These are phyloP conservation scores for Claviceps pusilla DNA, from an alignment of 2,329 filamentous ascomycete genomes.

Conservation along the genomic window DNA sequence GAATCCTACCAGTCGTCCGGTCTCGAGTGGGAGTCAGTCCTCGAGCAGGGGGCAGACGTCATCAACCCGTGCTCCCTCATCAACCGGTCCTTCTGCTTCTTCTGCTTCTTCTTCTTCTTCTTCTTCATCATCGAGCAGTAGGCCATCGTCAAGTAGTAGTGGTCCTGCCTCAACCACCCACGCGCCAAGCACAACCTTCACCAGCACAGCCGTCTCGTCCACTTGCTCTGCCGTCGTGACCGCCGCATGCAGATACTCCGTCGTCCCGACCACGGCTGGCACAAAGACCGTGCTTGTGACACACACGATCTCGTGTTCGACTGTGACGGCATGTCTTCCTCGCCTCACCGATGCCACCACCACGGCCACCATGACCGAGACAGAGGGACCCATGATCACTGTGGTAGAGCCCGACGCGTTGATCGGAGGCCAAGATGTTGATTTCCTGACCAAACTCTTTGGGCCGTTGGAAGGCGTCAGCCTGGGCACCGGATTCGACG, in stretches of 20 bases:
- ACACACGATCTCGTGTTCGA: neutral
- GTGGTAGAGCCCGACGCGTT: neutral
- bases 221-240: neutral
- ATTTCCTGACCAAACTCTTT: neutral
- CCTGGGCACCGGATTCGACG: neutral
- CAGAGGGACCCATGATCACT: neutral
- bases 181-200: neutral
- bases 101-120: too few species aligned
- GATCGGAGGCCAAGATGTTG: neutral
- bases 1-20: too few species aligned
- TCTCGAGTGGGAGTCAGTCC: too few species aligned
- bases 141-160: neutral
- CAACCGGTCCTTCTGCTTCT: neutral
- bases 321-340: neutral
- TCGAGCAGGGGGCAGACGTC: too few species aligned
- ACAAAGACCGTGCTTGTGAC: neutral
- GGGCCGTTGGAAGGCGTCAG: neutral
- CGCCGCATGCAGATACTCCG: neutral
- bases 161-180: neutral
- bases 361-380: neutral
- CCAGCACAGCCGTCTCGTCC: neutral
- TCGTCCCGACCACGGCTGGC: neutral
- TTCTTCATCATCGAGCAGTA: too few species aligned
- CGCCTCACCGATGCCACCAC: neutral
- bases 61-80: neutral